Percentiles rank a stretch among this genome's conserved stretches.
Conservation (phyloP, 192 early-diverging fungal species). For the Chytriomyces sp. region DNA sequence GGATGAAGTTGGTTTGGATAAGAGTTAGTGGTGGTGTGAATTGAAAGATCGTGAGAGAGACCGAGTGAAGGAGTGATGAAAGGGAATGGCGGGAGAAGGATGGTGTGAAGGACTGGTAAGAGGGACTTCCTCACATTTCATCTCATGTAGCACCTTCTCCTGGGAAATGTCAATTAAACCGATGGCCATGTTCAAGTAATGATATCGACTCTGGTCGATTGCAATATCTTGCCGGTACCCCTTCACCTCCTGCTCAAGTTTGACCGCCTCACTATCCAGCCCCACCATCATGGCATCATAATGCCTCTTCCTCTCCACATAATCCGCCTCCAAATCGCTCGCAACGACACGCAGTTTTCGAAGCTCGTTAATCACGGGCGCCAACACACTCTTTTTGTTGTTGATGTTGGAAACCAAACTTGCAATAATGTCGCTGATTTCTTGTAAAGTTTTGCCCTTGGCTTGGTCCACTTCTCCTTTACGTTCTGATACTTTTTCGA, state of each 20-base stretch:
- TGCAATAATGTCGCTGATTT: constrained; percentile 60
- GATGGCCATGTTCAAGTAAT: constrained; percentile 54
- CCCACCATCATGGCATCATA: constrained; percentile 63
- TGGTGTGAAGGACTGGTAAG: too few relatives aligned
- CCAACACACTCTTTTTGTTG: constrained; percentile 58
- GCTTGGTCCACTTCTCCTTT: constrained; percentile 63
- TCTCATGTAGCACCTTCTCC: constrained; percentile 49
- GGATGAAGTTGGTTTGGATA: neutral
- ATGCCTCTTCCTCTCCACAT: constrained; percentile 58
- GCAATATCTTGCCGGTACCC: constrained; percentile 51
- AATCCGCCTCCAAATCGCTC: constrained; percentile 58
- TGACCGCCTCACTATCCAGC: constrained; percentile 57
- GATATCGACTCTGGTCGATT: constrained; percentile 55
- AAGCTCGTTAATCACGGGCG: constrained; percentile 63
- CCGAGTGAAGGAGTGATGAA: too few relatives aligned
- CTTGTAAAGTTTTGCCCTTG: constrained; percentile 60
- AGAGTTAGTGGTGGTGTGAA: too few relatives aligned
- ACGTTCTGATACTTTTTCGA: constrained; percentile 56
- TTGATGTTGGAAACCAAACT: constrained; percentile 56
- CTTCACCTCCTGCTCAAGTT: constrained; percentile 55
- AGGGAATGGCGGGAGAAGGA: too few relatives aligned
- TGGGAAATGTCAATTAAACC: constrained; percentile 48
- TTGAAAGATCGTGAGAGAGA: too few relatives aligned
- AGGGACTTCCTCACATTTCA: neutral
- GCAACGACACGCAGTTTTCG: constrained; percentile 46